phyloP scores from a whole-genome alignment of 2,329 filamentous ascomycete species.

The Penicillium paneum region DNA sequence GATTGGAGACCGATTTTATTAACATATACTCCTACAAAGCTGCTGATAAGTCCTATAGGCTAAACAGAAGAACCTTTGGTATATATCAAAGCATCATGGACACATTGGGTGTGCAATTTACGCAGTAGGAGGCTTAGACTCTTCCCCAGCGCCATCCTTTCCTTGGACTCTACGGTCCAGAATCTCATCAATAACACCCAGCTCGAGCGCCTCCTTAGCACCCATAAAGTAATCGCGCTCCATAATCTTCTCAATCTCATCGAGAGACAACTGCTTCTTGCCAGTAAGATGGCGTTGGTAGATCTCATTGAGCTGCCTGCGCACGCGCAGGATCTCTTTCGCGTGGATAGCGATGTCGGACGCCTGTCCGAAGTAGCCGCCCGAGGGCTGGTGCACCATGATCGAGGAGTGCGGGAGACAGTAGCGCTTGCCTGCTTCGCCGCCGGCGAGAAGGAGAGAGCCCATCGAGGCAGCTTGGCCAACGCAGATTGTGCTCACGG shows the following conservation, averaged over 20 bases:
- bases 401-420: conserved; percentile 90
- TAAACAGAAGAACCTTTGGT: background rate
- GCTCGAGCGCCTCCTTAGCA: conserved; percentile 79
- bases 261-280: conserved; percentile 64
- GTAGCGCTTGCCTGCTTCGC: conserved; percentile 78
- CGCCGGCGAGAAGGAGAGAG: conserved; percentile 79
- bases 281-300: conserved; percentile 79
- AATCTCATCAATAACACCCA: conserved; percentile 91
- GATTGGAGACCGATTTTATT: background rate
- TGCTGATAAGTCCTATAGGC: background rate
- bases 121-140: conserved; percentile 22
- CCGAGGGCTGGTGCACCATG: conserved; percentile 95
- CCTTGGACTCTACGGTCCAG: conserved; percentile 49
- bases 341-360: conserved; percentile 93
- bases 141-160: conserved; percentile 22
- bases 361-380: conserved; percentile 65
- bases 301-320: conserved; percentile 83
- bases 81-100: background rate
- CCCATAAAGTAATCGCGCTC: conserved; percentile 94
- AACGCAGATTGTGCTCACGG: conserved; percentile 91
- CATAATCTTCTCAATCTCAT: conserved; percentile 92
- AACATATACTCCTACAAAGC: background rate
- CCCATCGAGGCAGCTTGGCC: conserved; percentile 96
- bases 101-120: conserved; percentile 1
- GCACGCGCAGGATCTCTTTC: conserved; percentile 86